A percentile compares a stretch with the other conserved stretches of the same genome.
phyloP scores from a whole-genome alignment of 495 filamentous ascomycete species.

The Letharia columbiana region DNA sequence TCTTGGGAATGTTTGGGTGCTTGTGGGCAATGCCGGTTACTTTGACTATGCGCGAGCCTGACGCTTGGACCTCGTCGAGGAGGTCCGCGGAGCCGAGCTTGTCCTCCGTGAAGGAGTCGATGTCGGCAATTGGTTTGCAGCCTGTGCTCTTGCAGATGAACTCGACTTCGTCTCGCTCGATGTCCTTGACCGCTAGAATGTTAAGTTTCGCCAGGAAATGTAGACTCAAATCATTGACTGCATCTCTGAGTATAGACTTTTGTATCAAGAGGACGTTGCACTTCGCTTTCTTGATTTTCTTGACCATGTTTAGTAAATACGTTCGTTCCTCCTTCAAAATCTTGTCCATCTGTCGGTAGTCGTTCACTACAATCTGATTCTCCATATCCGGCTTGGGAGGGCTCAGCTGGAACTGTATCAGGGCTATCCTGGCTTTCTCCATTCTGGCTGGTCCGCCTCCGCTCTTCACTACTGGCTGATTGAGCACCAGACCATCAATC shows the following conservation, averaged over 20 bases:
- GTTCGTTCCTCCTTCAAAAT: slow-evolving; percentile 98
- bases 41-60: slow-evolving; percentile 86
- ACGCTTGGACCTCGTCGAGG: slow-evolving; percentile 81
- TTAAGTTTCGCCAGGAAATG: slow-evolving; percentile 97
- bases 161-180: slow-evolving; percentile 96
- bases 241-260: slow-evolving; percentile 95
- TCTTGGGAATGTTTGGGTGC: slow-evolving; percentile 51
- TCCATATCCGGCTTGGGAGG: slow-evolving; percentile 99
- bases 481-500: slow-evolving; percentile 87
- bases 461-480: slow-evolving; percentile 87
- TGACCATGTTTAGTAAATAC: slow-evolving; percentile 95
- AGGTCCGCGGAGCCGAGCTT: slow-evolving; percentile 95
- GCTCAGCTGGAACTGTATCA: slow-evolving; percentile 97
- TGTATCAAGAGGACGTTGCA: slow-evolving; percentile 98
- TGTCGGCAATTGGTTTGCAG: slow-evolving; percentile 97
- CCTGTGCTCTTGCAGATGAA: slow-evolving; percentile 97
- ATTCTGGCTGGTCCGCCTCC: slow-evolving; percentile 85
- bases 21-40: slow-evolving; percentile 66
- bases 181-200: slow-evolving; percentile 92
- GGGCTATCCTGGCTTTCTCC: slow-evolving; percentile 93
- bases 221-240: slow-evolving; percentile 91
- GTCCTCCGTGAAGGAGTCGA: slow-evolving; percentile 97
- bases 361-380: slow-evolving; percentile 97
- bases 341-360: slow-evolving; percentile 99
- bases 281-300: slow-evolving; percentile 99